A percentile compares a stretch with the other conserved stretches of the same genome.
These are phyloP conservation scores for Nakazawaea laoshanensis DNA, from an alignment of 805 yeast genomes.

Conservation along the genomic window DNA sequence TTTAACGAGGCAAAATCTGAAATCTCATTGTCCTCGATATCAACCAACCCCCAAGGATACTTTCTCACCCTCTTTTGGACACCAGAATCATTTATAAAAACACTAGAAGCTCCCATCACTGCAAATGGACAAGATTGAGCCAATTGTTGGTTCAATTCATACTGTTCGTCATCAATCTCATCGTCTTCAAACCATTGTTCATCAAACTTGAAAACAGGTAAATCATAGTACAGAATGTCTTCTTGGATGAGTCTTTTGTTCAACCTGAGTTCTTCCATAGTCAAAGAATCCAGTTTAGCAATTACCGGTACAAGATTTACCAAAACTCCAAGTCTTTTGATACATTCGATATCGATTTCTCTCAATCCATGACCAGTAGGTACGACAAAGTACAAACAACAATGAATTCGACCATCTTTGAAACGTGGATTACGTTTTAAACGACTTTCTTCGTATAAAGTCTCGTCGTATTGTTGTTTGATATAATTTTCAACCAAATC, in stretches of 20 bases:
- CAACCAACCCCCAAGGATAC: conserved; percentile 65
- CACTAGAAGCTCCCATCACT: conserved; percentile 47
- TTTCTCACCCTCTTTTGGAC: conserved; percentile 37
- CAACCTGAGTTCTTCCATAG: conserved; percentile 56
- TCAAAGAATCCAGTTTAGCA: conserved; percentile 72
- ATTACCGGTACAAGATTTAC: conserved; percentile 83
- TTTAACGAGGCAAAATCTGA: conserved; percentile 78
- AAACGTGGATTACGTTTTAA: conserved; percentile 81
- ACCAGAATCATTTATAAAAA: conserved; percentile 24
- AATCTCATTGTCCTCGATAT: conserved; percentile 52
- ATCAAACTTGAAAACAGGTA: conserved; percentile 76
- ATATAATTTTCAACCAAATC: conserved; percentile 67
- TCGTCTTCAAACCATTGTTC: conserved; percentile 37
- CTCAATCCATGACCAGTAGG: conserved; percentile 58
- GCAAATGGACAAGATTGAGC: conserved; percentile 54
- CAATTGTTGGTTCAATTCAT: conserved; percentile 26
- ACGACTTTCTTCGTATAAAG: conserved; percentile 69
- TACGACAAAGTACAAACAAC: conserved; percentile 68
- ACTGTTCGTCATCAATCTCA: conserved; percentile 20
- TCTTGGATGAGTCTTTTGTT: conserved; percentile 71
- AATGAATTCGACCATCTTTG: conserved; percentile 78
- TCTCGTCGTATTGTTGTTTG: conserved; percentile 78
- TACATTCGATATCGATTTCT: conserved; percentile 65
- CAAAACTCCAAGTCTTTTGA: conserved; percentile 58
- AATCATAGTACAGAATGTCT: conserved; percentile 61